Evolutionary conservation across 2,329 filamentous ascomycete species (phyloP), one percentile per base, ranked within the genome.

Genomic region (Cladosporium cucumerinum): DNA sequence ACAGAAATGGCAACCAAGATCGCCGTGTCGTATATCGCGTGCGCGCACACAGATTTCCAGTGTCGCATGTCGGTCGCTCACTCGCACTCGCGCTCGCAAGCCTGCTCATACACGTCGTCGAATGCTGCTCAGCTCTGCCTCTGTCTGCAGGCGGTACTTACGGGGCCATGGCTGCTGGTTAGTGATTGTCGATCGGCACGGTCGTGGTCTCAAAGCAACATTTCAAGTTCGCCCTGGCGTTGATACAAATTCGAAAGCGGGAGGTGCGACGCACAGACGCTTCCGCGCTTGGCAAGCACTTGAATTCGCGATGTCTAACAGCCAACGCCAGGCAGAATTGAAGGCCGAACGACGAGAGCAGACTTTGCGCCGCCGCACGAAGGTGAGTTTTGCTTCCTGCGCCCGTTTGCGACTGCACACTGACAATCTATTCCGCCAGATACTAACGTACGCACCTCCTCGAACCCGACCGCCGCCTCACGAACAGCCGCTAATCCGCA

Each of bases 161-260:
- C 69, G 69, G 69, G 52, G 69, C 69, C 69, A 70, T 70, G 66
- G 65, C 60, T 62, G 60, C 54, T 51, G 61, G 61, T 58, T 64
- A 59, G 61, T 64, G 60, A 23, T 26, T 58, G 60, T 61, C 59
- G 48, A 12, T 39, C 48, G 61, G 36, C 54, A 54, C 61, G 26
- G 61, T 64, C 61, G 61, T 64, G 43, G 46, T 57, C 60, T 46
- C 36, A 14, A 62, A 55, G 49, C 32, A 62, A 43, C 32, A 43
- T 18, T n/a, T 58, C 11, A 51, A 36, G 25, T 39, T 34, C 21
- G 23, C 10, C 23, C 21, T 58, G 61, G 52, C 46, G 61, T 59
- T 48, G 57, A 25, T 46, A 61, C 61, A 64, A 65, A 65, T 65
- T 65, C 58, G 58, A 28, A 32, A 30, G 16, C 26, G n/a, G 51